These are phyloP conservation scores for Pistacia integerrima DNA, from an alignment of 345 rosid genomes.

Conservation along the genomic window DNA sequence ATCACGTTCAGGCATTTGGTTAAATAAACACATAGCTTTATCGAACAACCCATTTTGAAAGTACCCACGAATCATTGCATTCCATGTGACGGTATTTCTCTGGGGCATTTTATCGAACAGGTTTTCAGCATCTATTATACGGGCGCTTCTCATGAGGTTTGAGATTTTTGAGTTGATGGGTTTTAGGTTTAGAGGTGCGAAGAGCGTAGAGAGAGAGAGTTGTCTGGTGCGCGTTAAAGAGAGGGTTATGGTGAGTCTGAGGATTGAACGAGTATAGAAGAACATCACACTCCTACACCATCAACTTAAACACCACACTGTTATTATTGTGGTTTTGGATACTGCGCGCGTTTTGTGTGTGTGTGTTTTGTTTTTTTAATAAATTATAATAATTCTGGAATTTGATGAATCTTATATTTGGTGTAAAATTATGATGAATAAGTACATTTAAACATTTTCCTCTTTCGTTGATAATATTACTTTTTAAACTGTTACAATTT, in stretches of 20 bases:
- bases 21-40: constrained; percentile 31
- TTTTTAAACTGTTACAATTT: too few species aligned
- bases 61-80: constrained; percentile 42
- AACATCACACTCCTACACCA: constrained; percentile 5
- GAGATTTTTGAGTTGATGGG: constrained; percentile 34
- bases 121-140: constrained; percentile 31
- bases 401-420: too few species aligned
- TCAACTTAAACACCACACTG: neutral
- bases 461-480: too few species aligned
- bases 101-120: constrained; percentile 46
- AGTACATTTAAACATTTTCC: too few species aligned
- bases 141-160: constrained; percentile 27
- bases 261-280: neutral
- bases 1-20: constrained; percentile 37
- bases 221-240: constrained; percentile 10
- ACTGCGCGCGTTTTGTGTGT: too few species aligned
- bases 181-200: constrained; percentile 23
- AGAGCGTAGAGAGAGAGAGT: constrained; percentile 15
- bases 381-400: too few species aligned
- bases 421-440: too few species aligned
- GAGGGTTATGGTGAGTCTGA: constrained; percentile 11
- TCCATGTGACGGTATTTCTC: constrained; percentile 40
- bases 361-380: too few species aligned
- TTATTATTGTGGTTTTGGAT: too few species aligned
- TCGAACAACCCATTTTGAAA: constrained; percentile 35